Evolutionary conservation across 1,139 yeast species (phyloP).

Genomic region (Nadsonia starkeyi-henricii): DNA sequence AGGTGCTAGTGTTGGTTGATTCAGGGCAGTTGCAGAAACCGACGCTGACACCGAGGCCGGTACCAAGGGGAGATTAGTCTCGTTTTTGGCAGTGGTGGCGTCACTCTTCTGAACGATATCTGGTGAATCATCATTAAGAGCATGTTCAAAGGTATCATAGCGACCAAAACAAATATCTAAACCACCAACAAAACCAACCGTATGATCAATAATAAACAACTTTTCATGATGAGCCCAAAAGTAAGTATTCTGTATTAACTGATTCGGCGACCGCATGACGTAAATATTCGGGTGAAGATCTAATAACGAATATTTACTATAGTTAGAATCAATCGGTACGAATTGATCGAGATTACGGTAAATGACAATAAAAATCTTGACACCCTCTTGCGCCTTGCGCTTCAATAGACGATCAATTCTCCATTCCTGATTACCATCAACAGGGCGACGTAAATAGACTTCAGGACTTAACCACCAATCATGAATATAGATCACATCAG

Average conservation of each 20-base stretch:
- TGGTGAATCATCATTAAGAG: constrained; percentile 57
- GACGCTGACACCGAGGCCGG: too few relatives aligned
- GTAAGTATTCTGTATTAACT: constrained; percentile 78
- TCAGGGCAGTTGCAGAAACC: too few relatives aligned
- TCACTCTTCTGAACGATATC: constrained; percentile 22
- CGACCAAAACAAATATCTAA: constrained; percentile 92
- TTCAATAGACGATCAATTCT: constrained; percentile 79
- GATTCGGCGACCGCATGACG: constrained; percentile 91
- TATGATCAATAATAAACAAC: constrained; percentile 71
- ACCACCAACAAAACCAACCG: constrained; percentile 88
- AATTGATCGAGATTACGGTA: constrained; percentile 91
- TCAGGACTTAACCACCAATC: constrained; percentile 99
- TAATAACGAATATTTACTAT: constrained; percentile 85
- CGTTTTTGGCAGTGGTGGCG: constrained; percentile 7
- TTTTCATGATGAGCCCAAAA: constrained; percentile 99
- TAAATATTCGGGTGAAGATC: constrained; percentile 78
- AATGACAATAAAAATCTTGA: constrained; percentile 82
- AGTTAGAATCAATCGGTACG: constrained; percentile 84
- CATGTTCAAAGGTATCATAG: constrained; percentile 94
- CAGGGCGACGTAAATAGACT: constrained; percentile 80
- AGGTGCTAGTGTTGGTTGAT: too few relatives aligned
- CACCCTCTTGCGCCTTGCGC: constrained; percentile 88
- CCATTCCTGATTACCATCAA: constrained; percentile 90
- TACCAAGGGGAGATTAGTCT: too few relatives aligned
- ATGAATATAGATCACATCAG: constrained; percentile 85